Percentiles rank a stretch among this genome's conserved stretches.
Conservation (phyloP, 257 asterid genomes). For the Gardenia jasminoides region DNA sequence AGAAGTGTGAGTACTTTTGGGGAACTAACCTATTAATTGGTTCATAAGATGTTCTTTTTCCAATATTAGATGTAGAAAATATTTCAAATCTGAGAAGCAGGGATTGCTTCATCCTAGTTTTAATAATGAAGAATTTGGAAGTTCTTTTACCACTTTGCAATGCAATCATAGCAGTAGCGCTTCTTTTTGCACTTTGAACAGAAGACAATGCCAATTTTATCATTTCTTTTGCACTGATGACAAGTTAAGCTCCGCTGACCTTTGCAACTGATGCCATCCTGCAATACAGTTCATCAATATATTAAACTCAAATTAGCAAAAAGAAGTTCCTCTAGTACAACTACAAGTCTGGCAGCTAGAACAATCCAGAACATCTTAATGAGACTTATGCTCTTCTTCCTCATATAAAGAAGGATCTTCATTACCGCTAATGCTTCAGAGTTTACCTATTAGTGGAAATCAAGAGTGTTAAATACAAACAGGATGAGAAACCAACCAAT, state of each 20-base stretch:
- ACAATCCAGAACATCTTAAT: background rate
- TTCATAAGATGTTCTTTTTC: slow-evolving; percentile 1
- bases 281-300: slow-evolving; percentile 22
- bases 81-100: background rate
- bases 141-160: slow-evolving; percentile 55
- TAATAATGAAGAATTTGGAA: slow-evolving; percentile 5
- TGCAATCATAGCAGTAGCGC: slow-evolving; percentile 65
- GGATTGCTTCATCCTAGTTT: background rate
- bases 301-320: slow-evolving; percentile 15
- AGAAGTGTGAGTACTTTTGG: background rate
- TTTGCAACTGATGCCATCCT: slow-evolving; percentile 41
- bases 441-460: background rate
- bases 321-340: slow-evolving; percentile 1
- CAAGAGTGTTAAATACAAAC: background rate
- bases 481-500: background rate
- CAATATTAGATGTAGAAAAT: background rate
- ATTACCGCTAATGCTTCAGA: background rate
- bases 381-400: background rate
- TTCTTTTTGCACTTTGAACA: slow-evolving; percentile 68
- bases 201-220: slow-evolving; percentile 31
- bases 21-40: background rate
- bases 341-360: background rate
- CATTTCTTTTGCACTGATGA: slow-evolving; percentile 61
- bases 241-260: slow-evolving; percentile 38
- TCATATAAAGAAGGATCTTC: background rate